These are phyloP conservation scores for Iris pallida DNA, from an alignment of 116 monocot species.

Conservation along the genomic window DNA sequence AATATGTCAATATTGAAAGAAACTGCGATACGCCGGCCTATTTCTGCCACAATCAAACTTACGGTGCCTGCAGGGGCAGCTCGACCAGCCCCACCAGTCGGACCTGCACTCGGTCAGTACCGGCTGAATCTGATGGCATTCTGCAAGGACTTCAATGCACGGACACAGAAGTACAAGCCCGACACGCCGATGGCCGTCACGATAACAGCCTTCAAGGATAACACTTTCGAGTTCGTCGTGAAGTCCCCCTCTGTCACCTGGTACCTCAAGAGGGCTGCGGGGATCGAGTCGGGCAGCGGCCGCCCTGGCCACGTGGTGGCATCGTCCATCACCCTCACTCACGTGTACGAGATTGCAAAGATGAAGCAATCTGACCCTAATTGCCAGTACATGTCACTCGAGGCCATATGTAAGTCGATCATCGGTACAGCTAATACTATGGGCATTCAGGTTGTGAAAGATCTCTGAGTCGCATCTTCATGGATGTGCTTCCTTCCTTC, in stretches of 20 bases:
- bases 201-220: slow-evolving; percentile 91
- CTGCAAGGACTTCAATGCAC: slow-evolving; percentile 98
- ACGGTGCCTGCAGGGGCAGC: slow-evolving; percentile 86
- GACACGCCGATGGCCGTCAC: slow-evolving; percentile 92
- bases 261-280: slow-evolving; percentile 90
- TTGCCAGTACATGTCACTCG: slow-evolving; percentile 65
- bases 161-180: slow-evolving; percentile 95
- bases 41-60: slow-evolving; percentile 77
- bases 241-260: slow-evolving; percentile 81
- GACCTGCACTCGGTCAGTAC: slow-evolving; percentile 88
- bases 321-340: slow-evolving; percentile 63
- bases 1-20: slow-evolving; percentile 44
- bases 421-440: slow-evolving; percentile 89
- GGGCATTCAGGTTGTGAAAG: slow-evolving; percentile 89
- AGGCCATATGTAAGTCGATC: slow-evolving; percentile 84
- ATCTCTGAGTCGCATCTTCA: slow-evolving; percentile 32
- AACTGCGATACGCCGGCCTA: slow-evolving; percentile 28
- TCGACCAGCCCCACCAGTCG: slow-evolving; percentile 89
- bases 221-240: slow-evolving; percentile 90
- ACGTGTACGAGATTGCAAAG: slow-evolving; percentile 97
- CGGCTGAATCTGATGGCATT: slow-evolving; percentile 96
- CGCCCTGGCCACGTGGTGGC: slow-evolving; percentile 66
- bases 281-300: slow-evolving; percentile 79
- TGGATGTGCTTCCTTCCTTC: neutral
- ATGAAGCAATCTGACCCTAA: slow-evolving; percentile 74